A percentile compares a stretch with the other conserved stretches of the same genome.
Conservation (phyloP, 2,329 filamentous ascomycete species). For the Trichophaea hybrida region DNA sequence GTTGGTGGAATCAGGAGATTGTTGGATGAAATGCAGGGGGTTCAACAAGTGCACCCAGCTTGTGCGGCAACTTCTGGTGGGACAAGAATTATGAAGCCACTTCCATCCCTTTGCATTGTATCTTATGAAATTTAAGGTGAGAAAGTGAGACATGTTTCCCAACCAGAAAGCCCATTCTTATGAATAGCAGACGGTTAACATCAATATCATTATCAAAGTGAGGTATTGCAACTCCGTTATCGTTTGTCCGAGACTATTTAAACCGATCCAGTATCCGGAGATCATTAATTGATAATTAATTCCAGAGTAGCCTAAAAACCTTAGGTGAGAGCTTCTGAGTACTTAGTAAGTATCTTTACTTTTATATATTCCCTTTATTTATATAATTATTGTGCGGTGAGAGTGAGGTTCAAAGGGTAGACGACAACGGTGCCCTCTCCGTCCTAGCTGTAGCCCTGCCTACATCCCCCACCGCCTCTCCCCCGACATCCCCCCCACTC, state of each 20-base stretch:
- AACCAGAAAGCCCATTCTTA: neutral
- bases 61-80: neutral
- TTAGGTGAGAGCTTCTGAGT: no score
- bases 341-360: neutral
- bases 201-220: neutral
- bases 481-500: neutral
- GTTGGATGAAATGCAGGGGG: neutral
- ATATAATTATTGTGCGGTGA: neutral
- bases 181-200: neutral
- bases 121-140: neutral
- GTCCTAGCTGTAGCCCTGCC: neutral
- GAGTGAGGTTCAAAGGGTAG: neutral
- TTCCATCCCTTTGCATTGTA: neutral
- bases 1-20: neutral
- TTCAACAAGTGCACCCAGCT: neutral
- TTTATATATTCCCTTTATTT: neutral
- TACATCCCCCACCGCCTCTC: neutral
- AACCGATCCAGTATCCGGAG: no score
- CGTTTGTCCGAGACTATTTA: no score
- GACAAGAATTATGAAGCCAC: neutral
- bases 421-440: neutral
- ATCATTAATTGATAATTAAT: no score
- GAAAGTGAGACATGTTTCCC: neutral
- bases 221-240: no score
- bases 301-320: no score